Evolutionary conservation across 768 basidiomycete genomes (phyloP), one percentile per base, ranked within the genome.

Genomic region (Mrakia gelida): DNA sequence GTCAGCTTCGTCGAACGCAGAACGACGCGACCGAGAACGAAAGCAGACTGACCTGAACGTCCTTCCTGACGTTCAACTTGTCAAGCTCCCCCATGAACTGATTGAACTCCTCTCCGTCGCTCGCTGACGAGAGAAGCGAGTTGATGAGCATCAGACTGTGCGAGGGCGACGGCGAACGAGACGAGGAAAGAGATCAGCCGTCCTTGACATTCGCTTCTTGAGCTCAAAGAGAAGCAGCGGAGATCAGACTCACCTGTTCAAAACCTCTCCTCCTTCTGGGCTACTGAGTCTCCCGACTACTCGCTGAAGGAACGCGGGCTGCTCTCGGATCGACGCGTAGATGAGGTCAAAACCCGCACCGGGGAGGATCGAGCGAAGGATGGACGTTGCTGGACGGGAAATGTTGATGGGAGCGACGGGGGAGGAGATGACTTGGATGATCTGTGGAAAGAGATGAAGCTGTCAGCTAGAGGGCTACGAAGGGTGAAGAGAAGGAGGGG

Each of bases 111-210:
- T 89, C 87, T 1, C 85, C 84, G 81, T 94, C 92, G 68, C 87
- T 91, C n/a, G 90, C 92, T 81, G 93, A 91, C 11, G 91, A 88
- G 76, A 95, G 83, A 15, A 95, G 86, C 11, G 93, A 92, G 82
- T 95, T 94, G 81, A 96, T 92, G 81, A 96, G 86, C 90, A 92
- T 93, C 89, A 96, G 90, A 80, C 93, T 93, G 63, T n/a, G n/a
- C n/a, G n/a, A n/a, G n/a, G n/a, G n/a, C n/a, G 80, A 76, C 56
- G 71, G 18, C 45, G 8, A 10, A 38, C 18, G 30, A 73, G 34
- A 13, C 5, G 49, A 62, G 21, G 78, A 28, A n/a, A 30, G 11
- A 28, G 34, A 11, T 56, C 65, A 70, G 43, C 49, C 8, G 38
- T 38, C 49, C 15, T 52, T 7, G 43, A 32, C 21, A 15, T n/a